A percentile compares a stretch with the other conserved stretches of the same genome.
These are phyloP conservation scores for Hypoxylon perforatum DNA, from an alignment of 495 filamentous ascomycete species.

Conservation along the genomic window DNA sequence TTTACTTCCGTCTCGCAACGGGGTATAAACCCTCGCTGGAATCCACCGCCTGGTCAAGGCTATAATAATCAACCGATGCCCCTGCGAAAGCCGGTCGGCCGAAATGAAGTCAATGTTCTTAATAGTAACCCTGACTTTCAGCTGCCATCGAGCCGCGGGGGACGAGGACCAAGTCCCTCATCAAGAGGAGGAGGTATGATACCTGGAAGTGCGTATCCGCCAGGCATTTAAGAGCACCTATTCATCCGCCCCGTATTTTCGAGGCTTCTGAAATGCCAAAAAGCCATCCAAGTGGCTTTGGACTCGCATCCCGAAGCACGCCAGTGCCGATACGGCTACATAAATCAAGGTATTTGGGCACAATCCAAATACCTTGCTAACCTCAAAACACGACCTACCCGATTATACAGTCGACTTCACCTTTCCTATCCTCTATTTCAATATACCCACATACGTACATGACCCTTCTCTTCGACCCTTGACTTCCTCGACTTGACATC, in stretches of 20 bases:
- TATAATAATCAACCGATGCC: slow-evolving; percentile 50
- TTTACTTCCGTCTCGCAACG: slow-evolving; percentile 90
- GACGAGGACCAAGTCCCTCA: slow-evolving; percentile 28
- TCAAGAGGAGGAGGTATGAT: slow-evolving; percentile 46
- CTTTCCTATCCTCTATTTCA: slow-evolving; percentile 29
- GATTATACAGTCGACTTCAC: slow-evolving; percentile 8
- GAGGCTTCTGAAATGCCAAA: not conserved
- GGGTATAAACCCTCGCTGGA: slow-evolving; percentile 87
- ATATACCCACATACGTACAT: slow-evolving; percentile 33
- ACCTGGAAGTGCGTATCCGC: slow-evolving; percentile 54
- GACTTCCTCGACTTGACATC: slow-evolving; percentile 12
- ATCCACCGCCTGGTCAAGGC: slow-evolving; percentile 52
- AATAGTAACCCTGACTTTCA: slow-evolving; percentile 81
- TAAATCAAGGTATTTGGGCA: slow-evolving; percentile 15
- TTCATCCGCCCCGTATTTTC: slow-evolving; percentile 22
- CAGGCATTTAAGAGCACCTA: slow-evolving; percentile 30
- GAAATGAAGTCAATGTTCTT: slow-evolving; percentile 68
- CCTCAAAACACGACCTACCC: slow-evolving; percentile 9
- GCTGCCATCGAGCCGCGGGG: slow-evolving; percentile 53
- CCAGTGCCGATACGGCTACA: not conserved
- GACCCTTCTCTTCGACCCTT: slow-evolving; percentile 32
- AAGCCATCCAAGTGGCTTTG: not conserved
- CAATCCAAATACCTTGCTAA: slow-evolving; percentile 14
- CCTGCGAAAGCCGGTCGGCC: slow-evolving; percentile 56
- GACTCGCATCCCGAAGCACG: not conserved